A percentile compares a stretch with the other conserved stretches of the same genome.
Conservation (phyloP, 2,329 filamentous ascomycete genomes). For the Rutstroemia sydowiana region DNA sequence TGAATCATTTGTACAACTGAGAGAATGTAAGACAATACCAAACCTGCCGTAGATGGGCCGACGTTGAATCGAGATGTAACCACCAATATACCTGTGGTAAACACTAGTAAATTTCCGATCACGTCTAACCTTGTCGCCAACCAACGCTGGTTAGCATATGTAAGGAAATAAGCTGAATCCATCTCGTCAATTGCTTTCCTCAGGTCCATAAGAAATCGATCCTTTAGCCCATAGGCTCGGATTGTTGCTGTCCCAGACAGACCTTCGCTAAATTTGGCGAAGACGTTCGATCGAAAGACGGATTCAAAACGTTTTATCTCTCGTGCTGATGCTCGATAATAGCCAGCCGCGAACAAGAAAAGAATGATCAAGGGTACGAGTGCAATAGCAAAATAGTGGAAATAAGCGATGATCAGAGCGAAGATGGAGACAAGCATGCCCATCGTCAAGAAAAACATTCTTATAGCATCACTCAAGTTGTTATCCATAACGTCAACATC, state of each 20-base stretch:
- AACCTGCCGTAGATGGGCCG: slow-evolving; percentile 72
- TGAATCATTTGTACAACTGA: slow-evolving; percentile 93
- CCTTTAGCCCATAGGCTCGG: slow-evolving; percentile 76
- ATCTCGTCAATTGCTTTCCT: slow-evolving; percentile 76
- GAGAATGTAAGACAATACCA: slow-evolving; percentile 90
- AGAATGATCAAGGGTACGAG: slow-evolving; percentile 63
- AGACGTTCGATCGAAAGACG: slow-evolving; percentile 78
- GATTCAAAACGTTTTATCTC: slow-evolving; percentile 94
- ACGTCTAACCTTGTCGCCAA: slow-evolving; percentile 76
- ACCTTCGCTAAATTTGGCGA: slow-evolving; percentile 85
- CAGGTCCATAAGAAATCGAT: slow-evolving; percentile 65
- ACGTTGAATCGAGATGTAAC: slow-evolving; percentile 86
- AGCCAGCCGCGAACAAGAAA: slow-evolving; percentile 76
- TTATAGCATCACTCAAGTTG: slow-evolving; percentile 76
- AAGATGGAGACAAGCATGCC: slow-evolving; percentile 79
- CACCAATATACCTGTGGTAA: slow-evolving; percentile 81
- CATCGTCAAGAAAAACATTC: slow-evolving; percentile 86
- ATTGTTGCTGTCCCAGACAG: slow-evolving; percentile 79
- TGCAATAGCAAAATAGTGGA: slow-evolving; percentile 68
- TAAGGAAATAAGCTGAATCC: slow-evolving; percentile 90
- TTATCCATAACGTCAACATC: slow-evolving; percentile 98
- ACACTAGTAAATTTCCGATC: slow-evolving; percentile 78
- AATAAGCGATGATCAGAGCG: slow-evolving; percentile 87
- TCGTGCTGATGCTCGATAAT: slow-evolving; percentile 84
- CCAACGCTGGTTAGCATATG: slow-evolving; percentile 94